These are phyloP conservation scores for Sarocladium kiliense DNA, from an alignment of 2,329 filamentous ascomycete genomes.

Conservation along the genomic window DNA sequence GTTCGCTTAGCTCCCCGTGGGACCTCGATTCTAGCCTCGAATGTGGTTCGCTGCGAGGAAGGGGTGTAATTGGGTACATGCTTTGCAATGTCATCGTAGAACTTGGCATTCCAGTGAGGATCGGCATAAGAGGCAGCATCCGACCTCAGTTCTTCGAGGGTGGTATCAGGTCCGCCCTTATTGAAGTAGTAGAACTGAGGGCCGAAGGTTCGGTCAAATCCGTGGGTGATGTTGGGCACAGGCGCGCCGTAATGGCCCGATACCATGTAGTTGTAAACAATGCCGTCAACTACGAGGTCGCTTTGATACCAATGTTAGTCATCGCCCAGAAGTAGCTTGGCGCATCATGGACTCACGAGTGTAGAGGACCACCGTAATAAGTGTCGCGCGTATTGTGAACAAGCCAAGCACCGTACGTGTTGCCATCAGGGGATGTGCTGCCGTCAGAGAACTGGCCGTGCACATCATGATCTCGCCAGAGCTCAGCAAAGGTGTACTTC, in stretches of 20 bases:
- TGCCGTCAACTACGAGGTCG: slow-evolving; percentile 58
- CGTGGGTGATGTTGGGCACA: slow-evolving; percentile 58
- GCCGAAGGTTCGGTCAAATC: slow-evolving; percentile 61
- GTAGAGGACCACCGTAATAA: slow-evolving; percentile 56
- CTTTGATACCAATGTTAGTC: neutral
- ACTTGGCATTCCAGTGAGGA: slow-evolving; percentile 50
- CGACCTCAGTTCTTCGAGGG: slow-evolving; percentile 41
- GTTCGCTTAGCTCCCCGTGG: slow-evolving; percentile 45
- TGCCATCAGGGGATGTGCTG: slow-evolving; percentile 39
- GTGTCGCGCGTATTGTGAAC: slow-evolving; percentile 61
- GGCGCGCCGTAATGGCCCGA: slow-evolving; percentile 60
- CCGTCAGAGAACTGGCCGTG: slow-evolving; percentile 26
- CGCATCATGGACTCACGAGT: slow-evolving; percentile 31
- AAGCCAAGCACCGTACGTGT: slow-evolving; percentile 55
- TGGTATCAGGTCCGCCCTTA: slow-evolving; percentile 37
- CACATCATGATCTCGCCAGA: slow-evolving; percentile 52
- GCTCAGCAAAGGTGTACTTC: slow-evolving; percentile 58
- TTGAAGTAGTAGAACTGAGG: slow-evolving; percentile 62
- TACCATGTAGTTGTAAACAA: slow-evolving; percentile 59
- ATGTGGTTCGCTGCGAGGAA: slow-evolving; percentile 43
- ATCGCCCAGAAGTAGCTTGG: neutral
- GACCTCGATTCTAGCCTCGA: slow-evolving; percentile 44
- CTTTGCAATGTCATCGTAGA: slow-evolving; percentile 59
- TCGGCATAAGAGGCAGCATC: slow-evolving; percentile 49
- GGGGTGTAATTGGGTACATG: slow-evolving; percentile 56